Percentiles rank a stretch among this genome's conserved stretches.
Evolutionary conservation across 83 land plant species (phyloP).

Genomic region (Picea mariana): DNA sequence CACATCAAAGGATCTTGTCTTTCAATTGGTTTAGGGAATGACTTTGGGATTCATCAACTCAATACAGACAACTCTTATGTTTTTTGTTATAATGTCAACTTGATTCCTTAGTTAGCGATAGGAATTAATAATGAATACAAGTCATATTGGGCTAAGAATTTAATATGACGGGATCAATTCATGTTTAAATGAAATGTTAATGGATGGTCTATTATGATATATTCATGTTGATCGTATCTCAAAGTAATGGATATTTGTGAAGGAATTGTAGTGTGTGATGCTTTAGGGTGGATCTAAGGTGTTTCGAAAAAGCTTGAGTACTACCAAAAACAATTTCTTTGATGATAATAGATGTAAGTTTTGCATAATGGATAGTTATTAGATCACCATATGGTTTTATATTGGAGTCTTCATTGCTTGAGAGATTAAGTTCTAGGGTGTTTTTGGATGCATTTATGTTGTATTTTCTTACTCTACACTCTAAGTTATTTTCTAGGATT

Average conservation of each 20-base stretch:
- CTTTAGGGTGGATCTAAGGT: background rate
- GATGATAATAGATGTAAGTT: no score
- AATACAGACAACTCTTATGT: conserved; percentile 33
- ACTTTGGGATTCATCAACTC: conserved; percentile 28
- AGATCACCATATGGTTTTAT: no score
- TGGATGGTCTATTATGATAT: background rate
- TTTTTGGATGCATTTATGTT: no score
- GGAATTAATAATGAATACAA: conserved; percentile 55
- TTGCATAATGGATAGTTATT: no score
- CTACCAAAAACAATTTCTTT: no score
- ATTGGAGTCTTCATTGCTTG: no score
- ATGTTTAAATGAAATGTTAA: conserved; percentile 70
- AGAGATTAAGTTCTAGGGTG: no score
- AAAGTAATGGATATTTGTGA: background rate
- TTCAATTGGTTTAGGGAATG: conserved; percentile 51
- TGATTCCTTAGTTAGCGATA: conserved; percentile 84
- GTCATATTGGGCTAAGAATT: conserved; percentile 49
- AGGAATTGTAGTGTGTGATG: background rate
- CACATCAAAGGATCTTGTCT: conserved; percentile 35
- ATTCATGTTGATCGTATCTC: background rate
- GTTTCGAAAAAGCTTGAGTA: conserved; percentile 9
- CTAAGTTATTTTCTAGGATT: no score
- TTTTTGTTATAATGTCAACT: conserved; percentile 67
- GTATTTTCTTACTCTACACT: no score
- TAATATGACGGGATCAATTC: conserved; percentile 42